phyloP scores from a whole-genome alignment of 1,284 basidiomycete species.

The Trametes hirsuta region DNA sequence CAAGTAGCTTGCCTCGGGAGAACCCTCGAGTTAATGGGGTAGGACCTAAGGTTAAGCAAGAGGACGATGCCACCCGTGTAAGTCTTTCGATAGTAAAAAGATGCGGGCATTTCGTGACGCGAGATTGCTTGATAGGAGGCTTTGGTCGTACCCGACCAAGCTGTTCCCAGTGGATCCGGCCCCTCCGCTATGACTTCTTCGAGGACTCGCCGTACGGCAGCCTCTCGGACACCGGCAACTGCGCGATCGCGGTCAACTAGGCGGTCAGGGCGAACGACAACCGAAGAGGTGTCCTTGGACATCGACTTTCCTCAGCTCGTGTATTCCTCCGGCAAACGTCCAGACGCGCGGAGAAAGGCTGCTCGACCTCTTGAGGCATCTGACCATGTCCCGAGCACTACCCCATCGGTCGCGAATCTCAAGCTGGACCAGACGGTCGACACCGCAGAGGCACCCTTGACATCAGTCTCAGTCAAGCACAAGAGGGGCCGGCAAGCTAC shows the following conservation, averaged over 20 bases:
- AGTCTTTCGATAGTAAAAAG: background rate
- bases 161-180: background rate
- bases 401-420: background rate
- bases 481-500: slow-evolving; percentile 23
- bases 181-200: slow-evolving; percentile 1
- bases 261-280: slow-evolving; percentile 10
- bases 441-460: background rate
- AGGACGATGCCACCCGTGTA: background rate
- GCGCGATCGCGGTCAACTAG: slow-evolving; percentile 5
- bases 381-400: background rate
- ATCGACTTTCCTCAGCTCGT: slow-evolving; percentile 15
- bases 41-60: background rate
- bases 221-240: slow-evolving; percentile 7
- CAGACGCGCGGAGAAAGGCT: slow-evolving; percentile 21
- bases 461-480: slow-evolving; percentile 8
- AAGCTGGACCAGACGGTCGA: slow-evolving; percentile 4
- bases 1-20: background rate
- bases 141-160: background rate
- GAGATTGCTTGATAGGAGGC: background rate
- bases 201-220: slow-evolving; percentile 10
- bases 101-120: background rate
- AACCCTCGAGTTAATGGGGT: background rate
- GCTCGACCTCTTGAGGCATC: slow-evolving; percentile 13
- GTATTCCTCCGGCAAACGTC: slow-evolving; percentile 21
- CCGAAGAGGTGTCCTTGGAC: slow-evolving; percentile 18